These are phyloP conservation scores for Oryza punctata DNA, from an alignment of 176 grass and related monocot genomes.

Conservation along the genomic window DNA sequence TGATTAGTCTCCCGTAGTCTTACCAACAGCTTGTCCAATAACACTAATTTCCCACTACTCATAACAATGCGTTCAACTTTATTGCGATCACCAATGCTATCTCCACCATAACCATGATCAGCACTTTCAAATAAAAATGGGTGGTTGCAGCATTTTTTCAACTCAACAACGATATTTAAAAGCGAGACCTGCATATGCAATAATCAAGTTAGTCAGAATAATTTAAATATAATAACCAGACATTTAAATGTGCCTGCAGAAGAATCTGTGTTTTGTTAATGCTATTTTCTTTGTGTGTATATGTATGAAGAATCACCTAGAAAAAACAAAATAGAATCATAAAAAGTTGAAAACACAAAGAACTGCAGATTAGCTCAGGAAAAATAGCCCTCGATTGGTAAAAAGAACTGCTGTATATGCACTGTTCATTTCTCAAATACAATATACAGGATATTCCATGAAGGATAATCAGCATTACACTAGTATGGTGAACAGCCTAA, in stretches of 20 bases:
- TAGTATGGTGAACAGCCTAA: conserved; percentile 16
- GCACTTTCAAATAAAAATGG: conserved; percentile 99
- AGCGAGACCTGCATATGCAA: conserved; percentile 81
- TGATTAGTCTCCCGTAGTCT: conserved; percentile 96
- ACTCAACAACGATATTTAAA: conserved; percentile 94
- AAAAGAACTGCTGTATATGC: background rate
- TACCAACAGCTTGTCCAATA: conserved; percentile 86
- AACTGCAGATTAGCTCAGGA: conserved; percentile 7
- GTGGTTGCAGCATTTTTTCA: conserved; percentile 99
- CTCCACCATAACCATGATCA: conserved; percentile 99
- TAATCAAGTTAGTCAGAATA: conserved; percentile 24
- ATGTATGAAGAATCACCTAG: background rate
- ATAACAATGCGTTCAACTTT: conserved; percentile 97
- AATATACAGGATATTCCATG: background rate
- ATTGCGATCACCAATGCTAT: conserved; percentile 79
- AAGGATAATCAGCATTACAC: background rate
- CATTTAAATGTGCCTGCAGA: conserved; percentile 4
- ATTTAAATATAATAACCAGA: background rate
- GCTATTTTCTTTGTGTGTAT: background rate
- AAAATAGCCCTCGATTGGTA: conserved; percentile 20
- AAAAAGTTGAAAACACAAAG: background rate
- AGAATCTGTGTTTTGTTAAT: background rate
- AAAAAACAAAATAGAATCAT: background rate
- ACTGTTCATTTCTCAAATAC: background rate
- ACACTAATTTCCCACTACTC: conserved; percentile 97